A percentile compares a stretch with the other conserved stretches of the same genome.
These are phyloP conservation scores for Acmispon strigosus DNA, from an alignment of 306 rosid species.

Conservation along the genomic window DNA sequence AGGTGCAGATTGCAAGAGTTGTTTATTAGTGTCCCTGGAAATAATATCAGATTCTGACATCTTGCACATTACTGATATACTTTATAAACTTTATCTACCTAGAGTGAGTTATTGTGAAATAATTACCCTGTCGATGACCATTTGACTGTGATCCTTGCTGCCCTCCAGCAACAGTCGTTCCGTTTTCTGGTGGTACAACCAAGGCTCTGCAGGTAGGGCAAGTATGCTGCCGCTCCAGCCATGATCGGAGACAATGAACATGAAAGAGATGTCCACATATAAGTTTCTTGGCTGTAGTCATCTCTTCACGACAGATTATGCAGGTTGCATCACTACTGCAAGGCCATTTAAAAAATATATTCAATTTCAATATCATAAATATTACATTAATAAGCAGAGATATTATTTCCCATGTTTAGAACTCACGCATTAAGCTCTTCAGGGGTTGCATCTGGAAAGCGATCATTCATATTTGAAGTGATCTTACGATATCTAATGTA, in stretches of 20 bases:
- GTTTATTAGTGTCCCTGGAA: background rate
- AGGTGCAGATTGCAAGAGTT: background rate
- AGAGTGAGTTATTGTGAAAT: background rate
- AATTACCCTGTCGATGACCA: conserved; percentile 57
- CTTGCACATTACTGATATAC: background rate
- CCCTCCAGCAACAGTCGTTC: conserved; percentile 52
- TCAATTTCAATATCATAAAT: conserved; percentile 5
- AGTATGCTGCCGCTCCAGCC: conserved; percentile 98
- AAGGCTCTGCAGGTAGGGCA: conserved; percentile 98
- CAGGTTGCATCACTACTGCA: conserved; percentile 96
- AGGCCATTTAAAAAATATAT: conserved; percentile 13
- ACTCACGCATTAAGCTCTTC: conserved; percentile 95
- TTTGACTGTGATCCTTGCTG: conserved; percentile 65
- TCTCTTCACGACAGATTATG: conserved; percentile 99
- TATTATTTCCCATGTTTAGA: conserved; percentile 2
- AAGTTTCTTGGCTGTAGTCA: conserved; percentile 94
- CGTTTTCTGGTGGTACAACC: conserved; percentile 89
- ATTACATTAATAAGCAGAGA: background rate
- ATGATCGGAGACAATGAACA: conserved; percentile 95
- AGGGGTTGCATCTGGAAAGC: conserved; percentile 93
- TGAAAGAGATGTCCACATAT: conserved; percentile 95
- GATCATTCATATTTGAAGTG: conserved; percentile 98
- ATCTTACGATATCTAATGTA: conserved; percentile 89
- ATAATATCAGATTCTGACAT: conserved; percentile 2
- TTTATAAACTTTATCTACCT: background rate